Evolutionary conservation across 139 green algal genomes (phyloP).

Genomic region (Chlamydomonas applanata): DNA sequence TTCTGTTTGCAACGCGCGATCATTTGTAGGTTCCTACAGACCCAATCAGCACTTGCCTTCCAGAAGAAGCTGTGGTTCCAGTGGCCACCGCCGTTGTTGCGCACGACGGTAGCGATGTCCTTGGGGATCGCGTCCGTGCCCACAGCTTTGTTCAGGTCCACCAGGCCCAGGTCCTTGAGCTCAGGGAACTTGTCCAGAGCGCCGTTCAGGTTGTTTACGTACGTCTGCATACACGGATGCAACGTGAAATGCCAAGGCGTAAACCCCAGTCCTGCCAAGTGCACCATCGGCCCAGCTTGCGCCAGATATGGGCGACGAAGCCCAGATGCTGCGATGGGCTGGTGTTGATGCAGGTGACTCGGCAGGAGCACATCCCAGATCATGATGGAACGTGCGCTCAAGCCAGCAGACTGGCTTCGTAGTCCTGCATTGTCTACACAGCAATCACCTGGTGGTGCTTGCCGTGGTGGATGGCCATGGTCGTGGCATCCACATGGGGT

Average conservation of each 20-base stretch:
- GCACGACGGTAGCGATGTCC: conserved; percentile 59
- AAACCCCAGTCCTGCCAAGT: neutral
- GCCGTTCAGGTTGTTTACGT: conserved; percentile 81
- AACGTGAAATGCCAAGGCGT: conserved; percentile 41
- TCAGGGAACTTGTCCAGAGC: conserved; percentile 67
- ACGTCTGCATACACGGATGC: conserved; percentile 44
- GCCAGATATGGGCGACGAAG: no score
- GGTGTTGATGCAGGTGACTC: no score
- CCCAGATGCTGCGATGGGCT: no score
- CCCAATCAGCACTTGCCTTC: conserved; percentile 11
- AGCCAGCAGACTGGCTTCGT: conserved; percentile 5
- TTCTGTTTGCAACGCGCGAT: neutral
- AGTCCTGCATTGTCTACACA: neutral
- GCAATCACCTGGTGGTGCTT: conserved; percentile 77
- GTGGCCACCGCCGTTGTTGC: conserved; percentile 65
- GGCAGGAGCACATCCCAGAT: no score
- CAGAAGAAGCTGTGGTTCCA: conserved; percentile 68
- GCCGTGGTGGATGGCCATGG: conserved; percentile 77
- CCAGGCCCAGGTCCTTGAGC: conserved; percentile 57
- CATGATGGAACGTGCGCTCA: neutral
- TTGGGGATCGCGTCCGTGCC: conserved; percentile 49
- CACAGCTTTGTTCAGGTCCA: conserved; percentile 57
- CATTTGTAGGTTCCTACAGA: no score
- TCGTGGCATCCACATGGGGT: conserved; percentile 75
- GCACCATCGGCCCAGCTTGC: neutral